Base-by-base conservation (phyloP, 306 rosid species). In the Glycine latifolia region DNA sequence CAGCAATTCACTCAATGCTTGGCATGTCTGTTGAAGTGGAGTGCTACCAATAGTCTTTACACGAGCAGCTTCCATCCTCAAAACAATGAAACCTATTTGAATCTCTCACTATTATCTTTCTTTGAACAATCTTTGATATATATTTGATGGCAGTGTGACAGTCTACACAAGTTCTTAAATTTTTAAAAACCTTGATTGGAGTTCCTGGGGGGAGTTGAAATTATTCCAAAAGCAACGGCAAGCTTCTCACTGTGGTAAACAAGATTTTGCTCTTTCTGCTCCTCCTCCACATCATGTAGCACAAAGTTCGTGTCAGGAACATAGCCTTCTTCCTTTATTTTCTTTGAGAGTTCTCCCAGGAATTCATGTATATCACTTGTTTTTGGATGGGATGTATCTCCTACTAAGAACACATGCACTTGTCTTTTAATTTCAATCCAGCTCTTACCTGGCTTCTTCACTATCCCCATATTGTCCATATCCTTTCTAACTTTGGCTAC, bases 371-470 rank as follows among this genome's bases (percentile, higher is more conserved):
- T 37, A 37, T 37, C 47, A 37, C 70, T 65, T 65, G 70, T 37
- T 65, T 65, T 65, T 3, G 70, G 70, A 47, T 65, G 70, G 46
- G 70, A 65, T 12, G 47, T 35, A 65, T 65, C 70, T 65, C 70
- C 70, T 37, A 65, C 70, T 37, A 65, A 35, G 70, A 65, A 65
- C 20, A 65, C 70, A 37, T 65, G 70, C 20, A 65, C 48, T 65
- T 65, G 47, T 65, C 70, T 65, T 65, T 65, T 65, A 65, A 65
- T 35, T 65, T 65, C 70, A 65, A 65, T 65, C 70, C 70, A 65
- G 48, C 70, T 65, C 48, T 65, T 65, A 37, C 70, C 70, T 65
- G 70, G 70, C 11, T 65, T 65, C 26, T 65, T 65, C 70, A 65
- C 48, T 65, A 65, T 65, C 48, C 70, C 70, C 17, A 10, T 35